phyloP scores from a whole-genome alignment of 2,329 filamentous ascomycete species.

The Bipolaris bicolor region DNA sequence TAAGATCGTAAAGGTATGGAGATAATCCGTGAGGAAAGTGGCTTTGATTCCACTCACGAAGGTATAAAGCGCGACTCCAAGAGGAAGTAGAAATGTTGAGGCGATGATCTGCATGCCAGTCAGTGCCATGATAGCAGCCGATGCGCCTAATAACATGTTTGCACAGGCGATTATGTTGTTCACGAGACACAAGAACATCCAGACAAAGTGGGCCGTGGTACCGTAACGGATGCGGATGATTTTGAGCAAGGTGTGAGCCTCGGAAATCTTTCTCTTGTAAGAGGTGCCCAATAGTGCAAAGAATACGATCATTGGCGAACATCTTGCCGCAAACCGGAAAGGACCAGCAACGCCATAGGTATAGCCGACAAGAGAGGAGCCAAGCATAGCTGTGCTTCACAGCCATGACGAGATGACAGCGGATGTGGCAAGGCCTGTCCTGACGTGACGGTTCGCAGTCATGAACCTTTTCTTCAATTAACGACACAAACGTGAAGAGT shows the following conservation, averaged over 20 bases:
- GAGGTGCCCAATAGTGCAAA: conserved; percentile 92
- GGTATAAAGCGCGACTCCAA: conserved; percentile 83
- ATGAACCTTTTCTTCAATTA: conserved; percentile 80
- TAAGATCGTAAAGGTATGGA: conserved; percentile 84
- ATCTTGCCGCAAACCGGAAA: conserved; percentile 68
- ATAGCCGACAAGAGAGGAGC: conserved; percentile 83
- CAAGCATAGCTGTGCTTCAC: conserved; percentile 84
- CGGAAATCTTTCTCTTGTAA: conserved; percentile 83
- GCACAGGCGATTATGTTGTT: conserved; percentile 85
- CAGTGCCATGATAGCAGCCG: conserved; percentile 70
- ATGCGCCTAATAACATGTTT: conserved; percentile 81
- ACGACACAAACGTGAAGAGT: conserved; percentile 60
- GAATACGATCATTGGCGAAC: conserved; percentile 67
- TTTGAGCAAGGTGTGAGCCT: conserved; percentile 85
- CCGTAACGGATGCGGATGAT: conserved; percentile 84
- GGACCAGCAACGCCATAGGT: conserved; percentile 72
- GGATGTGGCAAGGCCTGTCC: conserved; percentile 84
- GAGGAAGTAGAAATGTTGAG: conserved; percentile 80
- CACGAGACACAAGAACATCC: conserved; percentile 80
- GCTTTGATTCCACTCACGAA: conserved; percentile 75
- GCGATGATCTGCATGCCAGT: conserved; percentile 79
- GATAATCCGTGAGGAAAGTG: conserved; percentile 75
- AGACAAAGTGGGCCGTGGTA: conserved; percentile 72
- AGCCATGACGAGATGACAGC: conserved; percentile 95
- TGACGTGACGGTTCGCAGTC: conserved; percentile 85